Conservation (phyloP, 177 flowering plant genomes). For the Tripterygium wilfordii region DNA sequence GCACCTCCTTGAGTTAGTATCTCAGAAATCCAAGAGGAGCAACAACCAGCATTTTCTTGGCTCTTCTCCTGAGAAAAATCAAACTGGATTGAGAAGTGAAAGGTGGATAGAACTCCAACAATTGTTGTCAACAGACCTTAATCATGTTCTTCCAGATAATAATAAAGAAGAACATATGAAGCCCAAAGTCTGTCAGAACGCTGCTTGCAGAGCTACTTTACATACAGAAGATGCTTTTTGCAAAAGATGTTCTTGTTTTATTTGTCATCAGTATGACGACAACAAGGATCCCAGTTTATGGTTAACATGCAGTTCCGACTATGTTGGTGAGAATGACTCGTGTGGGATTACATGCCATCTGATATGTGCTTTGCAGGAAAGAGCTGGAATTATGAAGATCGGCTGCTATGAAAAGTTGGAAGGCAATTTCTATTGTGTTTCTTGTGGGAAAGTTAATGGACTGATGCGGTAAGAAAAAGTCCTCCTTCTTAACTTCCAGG, state of each 20-base stretch:
- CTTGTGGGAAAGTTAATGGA: constrained; percentile 34
- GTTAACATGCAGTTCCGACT: constrained; percentile 39
- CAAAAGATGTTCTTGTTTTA: constrained; percentile 57
- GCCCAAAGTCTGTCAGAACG: constrained; percentile 28
- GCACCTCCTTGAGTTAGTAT: constrained; percentile 33
- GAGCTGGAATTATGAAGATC: constrained; percentile 26
- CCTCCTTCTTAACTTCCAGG: no score
- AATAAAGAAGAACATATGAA: constrained; percentile 5
- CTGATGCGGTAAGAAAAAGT: constrained; percentile 24
- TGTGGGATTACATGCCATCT: constrained; percentile 56
- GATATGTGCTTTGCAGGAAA: constrained; percentile 36
- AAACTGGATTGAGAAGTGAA: constrained; percentile 20
- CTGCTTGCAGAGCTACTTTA: constrained; percentile 40
- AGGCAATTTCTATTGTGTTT: constrained; percentile 39
- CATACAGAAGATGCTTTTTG: constrained; percentile 33
- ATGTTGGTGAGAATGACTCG: constrained; percentile 16
- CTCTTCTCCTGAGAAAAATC: constrained; percentile 9
- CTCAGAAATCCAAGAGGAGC: constrained; percentile 15
- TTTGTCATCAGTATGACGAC: constrained; percentile 45
- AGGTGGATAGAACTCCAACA: constrained; percentile 14
- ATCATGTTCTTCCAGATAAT: constrained; percentile 3
- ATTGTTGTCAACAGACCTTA: constrained; percentile 2
- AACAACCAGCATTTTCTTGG: constrained; percentile 3
- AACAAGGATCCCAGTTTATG: constrained; percentile 66
- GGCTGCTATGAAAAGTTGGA: constrained; percentile 25